phyloP scores from a whole-genome alignment of 257 asterid genomes.

The Misopates orontium region DNA sequence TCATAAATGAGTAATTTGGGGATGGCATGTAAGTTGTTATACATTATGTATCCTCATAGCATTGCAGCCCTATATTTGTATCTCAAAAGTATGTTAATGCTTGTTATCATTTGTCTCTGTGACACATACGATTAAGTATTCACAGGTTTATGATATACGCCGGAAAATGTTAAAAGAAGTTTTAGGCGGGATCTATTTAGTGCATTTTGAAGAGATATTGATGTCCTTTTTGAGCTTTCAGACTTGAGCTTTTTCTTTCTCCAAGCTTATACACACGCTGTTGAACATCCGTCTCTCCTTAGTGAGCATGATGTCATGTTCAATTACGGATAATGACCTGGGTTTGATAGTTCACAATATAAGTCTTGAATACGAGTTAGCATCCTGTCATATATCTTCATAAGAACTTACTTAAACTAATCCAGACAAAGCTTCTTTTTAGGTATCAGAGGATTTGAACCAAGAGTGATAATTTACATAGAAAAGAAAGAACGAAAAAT shows the following conservation, averaged over 20 bases:
- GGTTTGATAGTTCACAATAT: too few relatives aligned
- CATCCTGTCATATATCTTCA: not conserved
- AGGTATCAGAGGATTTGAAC: not conserved
- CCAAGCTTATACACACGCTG: not conserved
- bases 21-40: conserved; percentile 84
- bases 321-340: not conserved
- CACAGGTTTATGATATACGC: not conserved
- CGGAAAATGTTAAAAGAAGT: not conserved
- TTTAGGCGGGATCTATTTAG: not conserved
- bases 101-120: not conserved
- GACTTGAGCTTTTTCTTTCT: not conserved
- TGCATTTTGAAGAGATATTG: not conserved
- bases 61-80: not conserved
- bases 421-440: not conserved
- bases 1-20: conserved; percentile 90
- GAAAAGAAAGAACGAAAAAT: too few relatives aligned
- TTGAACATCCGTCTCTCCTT: not conserved
- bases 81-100: not conserved
- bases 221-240: conserved; percentile 4
- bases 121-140: too few relatives aligned
- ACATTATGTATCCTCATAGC: not conserved
- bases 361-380: not conserved
- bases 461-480: too few relatives aligned
- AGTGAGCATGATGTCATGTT: not conserved
- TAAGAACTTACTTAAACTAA: conserved; percentile 2